Evolutionary conservation across 1,284 basidiomycete species (phyloP), one percentile per base, ranked within the genome.

Genomic region (Leccinum fallax): DNA sequence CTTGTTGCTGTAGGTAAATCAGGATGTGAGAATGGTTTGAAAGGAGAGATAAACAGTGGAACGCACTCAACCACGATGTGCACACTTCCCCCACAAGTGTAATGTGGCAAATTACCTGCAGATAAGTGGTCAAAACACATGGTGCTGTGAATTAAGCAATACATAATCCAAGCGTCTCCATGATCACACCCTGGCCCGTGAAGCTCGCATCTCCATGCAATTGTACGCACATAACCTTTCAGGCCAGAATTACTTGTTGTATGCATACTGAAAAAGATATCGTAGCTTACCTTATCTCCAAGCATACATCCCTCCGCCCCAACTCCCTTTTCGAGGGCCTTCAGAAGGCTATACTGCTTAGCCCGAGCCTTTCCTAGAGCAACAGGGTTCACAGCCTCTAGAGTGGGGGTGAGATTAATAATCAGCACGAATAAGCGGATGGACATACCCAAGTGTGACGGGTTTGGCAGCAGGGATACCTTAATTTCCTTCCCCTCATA

Each of bases 181-280:
- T 94, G n/a, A 95, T 85, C 5, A 96, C 83, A 3, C 94, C 94
- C 75, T 96, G 94, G 0, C 94, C 94, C 0, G 89, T 85, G 70
- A 96, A 95, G 57, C 91, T 93, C 2, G 92, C 93, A 73, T 96
- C 94, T 0, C 94, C 94, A 66, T 96, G 94, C 38, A 97, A 76
- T 69, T 95, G 93, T 0, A 96, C 88, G 66, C 90, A 93, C 83
- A 96, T 89, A 3, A 90, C 94, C 72, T 76, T 55, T 54, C 16
- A 58, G 2, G 16, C 8, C 21, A 58, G 16, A 7, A 21, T 55
- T 5, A 0, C 15, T 56, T 16, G n/a, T 32, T 49, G 54, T 26
- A 53, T 5, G 30, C 11, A 21, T 30, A 5, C 21, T 11, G 30
- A 21, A 7, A 48, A 11, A 21, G 43, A 32, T 1, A 16, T 13